These are phyloP conservation scores for Gonium pectorale DNA, from an alignment of 139 green algal genomes.

Conservation along the genomic window DNA sequence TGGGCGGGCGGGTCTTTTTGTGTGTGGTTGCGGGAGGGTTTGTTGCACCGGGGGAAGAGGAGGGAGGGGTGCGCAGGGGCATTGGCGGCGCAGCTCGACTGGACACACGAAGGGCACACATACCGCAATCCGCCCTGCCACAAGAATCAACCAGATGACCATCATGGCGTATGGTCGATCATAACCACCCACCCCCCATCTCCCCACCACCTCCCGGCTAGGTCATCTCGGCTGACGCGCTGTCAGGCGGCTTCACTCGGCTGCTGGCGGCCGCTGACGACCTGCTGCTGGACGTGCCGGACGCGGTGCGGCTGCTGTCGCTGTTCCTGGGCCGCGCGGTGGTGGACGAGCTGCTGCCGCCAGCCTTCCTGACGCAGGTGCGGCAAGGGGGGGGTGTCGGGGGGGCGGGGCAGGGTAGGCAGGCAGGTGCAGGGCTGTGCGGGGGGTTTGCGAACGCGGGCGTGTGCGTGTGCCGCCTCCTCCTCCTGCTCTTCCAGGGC, in stretches of 20 bases:
- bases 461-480: too few relatives aligned
- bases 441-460: neutral
- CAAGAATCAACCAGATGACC: too few relatives aligned
- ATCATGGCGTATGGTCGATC: too few relatives aligned
- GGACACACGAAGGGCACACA: too few relatives aligned
- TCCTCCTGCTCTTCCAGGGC: too few relatives aligned
- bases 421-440: neutral
- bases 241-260: slow-evolving; percentile 77
- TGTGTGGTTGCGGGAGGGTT: too few relatives aligned
- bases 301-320: slow-evolving; percentile 79
- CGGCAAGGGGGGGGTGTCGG: neutral
- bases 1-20: too few relatives aligned
- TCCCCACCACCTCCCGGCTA: neutral
- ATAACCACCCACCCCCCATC: neutral
- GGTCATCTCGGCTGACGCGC: slow-evolving; percentile 49
- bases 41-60: too few relatives aligned
- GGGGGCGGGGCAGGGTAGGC: neutral
- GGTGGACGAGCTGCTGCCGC: slow-evolving; percentile 95
- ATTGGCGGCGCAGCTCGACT: too few relatives aligned
- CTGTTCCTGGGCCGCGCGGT: slow-evolving; percentile 90
- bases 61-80: too few relatives aligned
- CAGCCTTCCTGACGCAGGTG: slow-evolving; percentile 81
- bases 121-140: too few relatives aligned
- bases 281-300: slow-evolving; percentile 90
- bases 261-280: slow-evolving; percentile 83